Conservation (phyloP, 371 early-diverging fungal species). For the Syncephalastrum sp. region DNA sequence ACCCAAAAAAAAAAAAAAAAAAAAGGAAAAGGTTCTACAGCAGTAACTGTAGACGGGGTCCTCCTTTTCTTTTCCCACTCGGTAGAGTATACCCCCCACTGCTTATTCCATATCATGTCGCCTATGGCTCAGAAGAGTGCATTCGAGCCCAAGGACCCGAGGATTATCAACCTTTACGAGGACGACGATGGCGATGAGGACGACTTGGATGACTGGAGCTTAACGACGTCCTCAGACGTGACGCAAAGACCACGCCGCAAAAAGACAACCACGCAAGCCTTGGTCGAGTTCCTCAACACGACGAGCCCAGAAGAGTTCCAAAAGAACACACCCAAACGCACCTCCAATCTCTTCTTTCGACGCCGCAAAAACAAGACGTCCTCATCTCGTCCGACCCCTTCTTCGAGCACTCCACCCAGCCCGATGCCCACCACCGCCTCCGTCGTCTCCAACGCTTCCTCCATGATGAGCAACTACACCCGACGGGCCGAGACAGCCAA, state of each 20-base stretch:
- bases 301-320: conserved; percentile 52
- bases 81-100: conserved; percentile 1
- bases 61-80: conserved; percentile 10
- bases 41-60: conserved; percentile 1
- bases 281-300: conserved; percentile 46
- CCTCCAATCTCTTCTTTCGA: conserved; percentile 30
- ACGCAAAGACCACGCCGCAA: conserved; percentile 21
- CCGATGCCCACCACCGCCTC: neutral
- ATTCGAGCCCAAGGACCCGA: conserved; percentile 31
- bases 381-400: conserved; percentile 16
- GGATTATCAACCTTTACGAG: conserved; percentile 24
- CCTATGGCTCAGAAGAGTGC: conserved; percentile 23
- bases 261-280: conserved; percentile 41
- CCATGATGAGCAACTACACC: neutral
- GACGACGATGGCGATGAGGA: conserved; percentile 28
- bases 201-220: conserved; percentile 26
- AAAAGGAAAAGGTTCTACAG: no score
- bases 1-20: neutral
- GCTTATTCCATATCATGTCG: conserved; percentile 6
- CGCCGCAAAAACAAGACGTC: conserved; percentile 25
- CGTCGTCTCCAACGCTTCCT: neutral
- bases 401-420: conserved; percentile 14
- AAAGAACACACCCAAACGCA: conserved; percentile 22
- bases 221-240: conserved; percentile 17
- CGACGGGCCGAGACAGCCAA: conserved; percentile 11